A percentile compares a stretch with the other conserved stretches of the same genome.
Conservation (phyloP, 2,329 filamentous ascomycete species). For the Paecilomyces dactylethromorphus region DNA sequence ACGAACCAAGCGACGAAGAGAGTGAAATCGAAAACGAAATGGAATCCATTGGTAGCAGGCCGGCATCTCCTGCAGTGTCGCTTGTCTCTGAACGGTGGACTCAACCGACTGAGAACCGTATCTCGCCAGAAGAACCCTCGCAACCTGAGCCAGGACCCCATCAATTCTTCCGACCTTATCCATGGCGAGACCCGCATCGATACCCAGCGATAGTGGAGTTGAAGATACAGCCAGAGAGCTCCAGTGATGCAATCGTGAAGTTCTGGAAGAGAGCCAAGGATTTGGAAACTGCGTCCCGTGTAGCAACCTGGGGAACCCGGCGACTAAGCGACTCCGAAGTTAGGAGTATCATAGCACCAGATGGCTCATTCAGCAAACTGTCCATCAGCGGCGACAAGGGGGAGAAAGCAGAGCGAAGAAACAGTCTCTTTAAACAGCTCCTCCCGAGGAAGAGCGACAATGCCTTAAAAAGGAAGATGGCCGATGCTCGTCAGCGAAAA, state of each 20-base stretch:
- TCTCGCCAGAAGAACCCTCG: constrained; percentile 15
- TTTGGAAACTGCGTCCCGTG: constrained; percentile 47
- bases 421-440: constrained; percentile 39
- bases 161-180: constrained; percentile 34
- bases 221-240: constrained; percentile 43
- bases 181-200: constrained; percentile 43
- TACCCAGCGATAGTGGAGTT: constrained; percentile 22
- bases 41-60: constrained; percentile 16
- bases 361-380: constrained; percentile 37
- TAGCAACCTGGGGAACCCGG: constrained; percentile 49
- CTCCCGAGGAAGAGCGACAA: constrained; percentile 34
- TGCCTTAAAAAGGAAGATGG: constrained; percentile 41
- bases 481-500: constrained; percentile 22
- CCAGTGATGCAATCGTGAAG: constrained; percentile 50
- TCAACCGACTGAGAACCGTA: constrained; percentile 15
- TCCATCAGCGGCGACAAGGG: constrained; percentile 28
- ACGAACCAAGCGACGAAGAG: constrained; percentile 36
- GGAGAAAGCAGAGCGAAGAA: constrained; percentile 37
- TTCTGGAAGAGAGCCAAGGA: constrained; percentile 45
- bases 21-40: constrained; percentile 18
- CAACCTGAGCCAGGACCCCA: constrained; percentile 23
- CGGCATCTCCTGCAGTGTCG: constrained; percentile 18
- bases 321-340: constrained; percentile 47
- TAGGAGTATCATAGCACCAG: constrained; percentile 38
- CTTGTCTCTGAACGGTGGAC: constrained; percentile 17